phyloP scores from a whole-genome alignment of 2,329 filamentous ascomycete genomes.

The Xylaria hypoxylon region DNA sequence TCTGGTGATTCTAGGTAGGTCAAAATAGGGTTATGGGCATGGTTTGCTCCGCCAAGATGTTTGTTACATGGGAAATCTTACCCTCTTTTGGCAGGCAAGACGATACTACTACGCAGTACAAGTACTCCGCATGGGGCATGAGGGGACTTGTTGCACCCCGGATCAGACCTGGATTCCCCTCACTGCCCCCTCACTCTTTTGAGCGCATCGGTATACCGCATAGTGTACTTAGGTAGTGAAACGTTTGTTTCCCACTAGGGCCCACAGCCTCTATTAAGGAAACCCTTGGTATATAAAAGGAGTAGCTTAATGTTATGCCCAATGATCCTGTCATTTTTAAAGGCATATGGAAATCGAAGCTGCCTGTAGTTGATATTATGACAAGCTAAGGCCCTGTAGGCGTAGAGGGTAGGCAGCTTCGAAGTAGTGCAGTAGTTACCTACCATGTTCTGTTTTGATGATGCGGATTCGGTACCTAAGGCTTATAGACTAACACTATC shows the following conservation, averaged over 20 bases:
- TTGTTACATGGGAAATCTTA: conserved; percentile 17
- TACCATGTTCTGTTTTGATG: no score
- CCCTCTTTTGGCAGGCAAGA: conserved; percentile 32
- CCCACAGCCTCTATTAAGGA: neutral
- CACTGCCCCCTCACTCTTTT: neutral
- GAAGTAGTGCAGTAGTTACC: neutral
- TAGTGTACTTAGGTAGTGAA: no score
- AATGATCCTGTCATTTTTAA: neutral
- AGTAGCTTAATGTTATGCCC: neutral
- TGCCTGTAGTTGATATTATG: neutral
- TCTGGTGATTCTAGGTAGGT: no score
- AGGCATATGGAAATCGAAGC: neutral
- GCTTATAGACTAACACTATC: no score
- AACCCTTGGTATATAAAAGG: neutral
- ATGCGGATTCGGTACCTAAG: no score
- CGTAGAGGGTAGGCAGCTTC: neutral
- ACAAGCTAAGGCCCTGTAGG: neutral
- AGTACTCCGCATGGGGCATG: conserved; percentile 14
- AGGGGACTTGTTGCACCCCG: conserved; percentile 6
- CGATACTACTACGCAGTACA: neutral
- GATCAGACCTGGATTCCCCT: no score
- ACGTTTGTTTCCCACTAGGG: neutral
- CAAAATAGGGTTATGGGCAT: neutral
- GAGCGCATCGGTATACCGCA: no score
- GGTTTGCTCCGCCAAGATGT: conserved; percentile 10